Percentiles rank a stretch among this genome's conserved stretches.
Evolutionary conservation across 164 flowering plant genomes (phyloP).

Genomic region (Nymphaea colorata): DNA sequence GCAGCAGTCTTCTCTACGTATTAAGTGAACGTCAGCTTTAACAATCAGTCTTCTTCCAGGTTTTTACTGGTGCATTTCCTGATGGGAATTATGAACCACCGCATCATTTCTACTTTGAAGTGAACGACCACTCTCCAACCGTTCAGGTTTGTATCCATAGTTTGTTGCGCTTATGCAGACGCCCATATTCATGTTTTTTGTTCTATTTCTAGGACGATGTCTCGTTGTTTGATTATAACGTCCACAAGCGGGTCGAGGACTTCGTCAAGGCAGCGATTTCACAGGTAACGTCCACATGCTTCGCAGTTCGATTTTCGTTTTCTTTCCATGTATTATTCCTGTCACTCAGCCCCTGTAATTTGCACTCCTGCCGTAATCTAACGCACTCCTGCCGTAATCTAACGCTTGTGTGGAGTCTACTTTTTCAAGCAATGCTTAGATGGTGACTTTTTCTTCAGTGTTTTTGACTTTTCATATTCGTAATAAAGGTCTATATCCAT

Average conservation of each 20-base stretch:
- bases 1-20: too few relatives aligned
- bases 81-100: slow-evolving; percentile 50
- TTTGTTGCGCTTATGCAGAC: not conserved
- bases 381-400: too few relatives aligned
- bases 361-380: too few relatives aligned
- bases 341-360: too few relatives aligned
- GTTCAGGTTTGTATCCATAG: slow-evolving; percentile 35
- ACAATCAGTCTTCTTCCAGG: slow-evolving; percentile 16
- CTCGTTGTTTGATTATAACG: slow-evolving; percentile 82
- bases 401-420: too few relatives aligned
- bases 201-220: slow-evolving; percentile 30
- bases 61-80: slow-evolving; percentile 56
- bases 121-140: slow-evolving; percentile 41
- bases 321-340: too few relatives aligned
- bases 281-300: slow-evolving; percentile 34
- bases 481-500: too few relatives aligned
- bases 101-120: slow-evolving; percentile 41
- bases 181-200: not conserved
- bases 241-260: slow-evolving; percentile 77
- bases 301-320: too few relatives aligned
- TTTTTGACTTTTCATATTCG: too few relatives aligned
- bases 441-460: too few relatives aligned
- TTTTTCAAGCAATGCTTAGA: too few relatives aligned
- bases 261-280: slow-evolving; percentile 80
- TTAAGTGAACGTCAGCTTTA: too few relatives aligned